Base-by-base conservation (phyloP, 179 eudicot genomes). In the Silene coronaria region DNA sequence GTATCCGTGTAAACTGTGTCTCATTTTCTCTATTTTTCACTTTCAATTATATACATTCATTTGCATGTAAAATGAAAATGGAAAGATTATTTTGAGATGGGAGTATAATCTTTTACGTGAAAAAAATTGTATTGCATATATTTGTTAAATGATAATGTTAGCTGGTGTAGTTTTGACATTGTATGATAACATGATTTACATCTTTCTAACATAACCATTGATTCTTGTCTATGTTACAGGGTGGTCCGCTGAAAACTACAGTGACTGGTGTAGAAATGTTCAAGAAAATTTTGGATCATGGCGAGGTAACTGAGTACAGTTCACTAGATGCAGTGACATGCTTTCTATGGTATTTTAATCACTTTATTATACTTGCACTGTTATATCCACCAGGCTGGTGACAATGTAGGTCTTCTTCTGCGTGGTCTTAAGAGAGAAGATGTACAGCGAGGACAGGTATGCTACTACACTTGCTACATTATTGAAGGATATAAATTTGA, bases 261-360 rank as follows among this genome's bases (percentile, higher is more conserved):
- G 97, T 91, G 60, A 96, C 99, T 71, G 97, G 97, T 13, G 99
- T 96, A 61, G 99, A 96, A 85, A 96, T 96, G 99, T 96, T 96
- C 78, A 93, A 88, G 90, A 96, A 96, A 81, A 83, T 86, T 63
- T 80, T 96, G 86, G 97, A 92, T 84, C 78, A 46, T 59, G 99
- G 97, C 67, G 89, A 90, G 88, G 99, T 89, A 85, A 87, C 84
- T 70, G 24, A 14, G 26, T 46, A 16, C 62, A 70, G 24, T 19
- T 34, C 16, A 12, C 64, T 65, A n/a, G n/a, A n/a, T n/a, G n/a
- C n/a, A n/a, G n/a, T n/a, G n/a, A n/a, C n/a, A n/a, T n/a, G n/a
- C n/a, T n/a, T n/a, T n/a, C n/a, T n/a, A n/a, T n/a, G n/a, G n/a
- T n/a, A n/a, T n/a, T n/a, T n/a, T n/a, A n/a, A n/a, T n/a, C n/a